Conservation (phyloP, 495 filamentous ascomycete genomes). For the Beverwykella pulmonaria region DNA sequence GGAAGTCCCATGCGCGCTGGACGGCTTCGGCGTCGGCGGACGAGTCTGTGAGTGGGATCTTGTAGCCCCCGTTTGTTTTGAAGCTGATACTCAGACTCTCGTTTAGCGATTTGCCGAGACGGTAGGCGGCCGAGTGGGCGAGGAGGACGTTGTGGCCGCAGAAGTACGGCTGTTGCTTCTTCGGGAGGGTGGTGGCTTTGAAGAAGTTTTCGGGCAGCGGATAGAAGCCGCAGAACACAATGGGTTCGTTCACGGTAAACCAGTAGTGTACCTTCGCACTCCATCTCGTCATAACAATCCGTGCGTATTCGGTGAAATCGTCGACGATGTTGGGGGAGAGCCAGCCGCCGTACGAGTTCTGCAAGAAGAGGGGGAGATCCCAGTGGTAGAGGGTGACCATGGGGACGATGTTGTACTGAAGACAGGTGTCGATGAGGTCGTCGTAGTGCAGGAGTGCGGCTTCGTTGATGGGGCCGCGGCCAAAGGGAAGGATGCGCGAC, state of each 20-base stretch:
- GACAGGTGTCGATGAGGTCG: slow-evolving; percentile 39
- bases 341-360: slow-evolving; percentile 45
- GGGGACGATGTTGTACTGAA: slow-evolving; percentile 38
- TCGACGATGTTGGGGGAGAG: slow-evolving; percentile 35
- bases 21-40: slow-evolving; percentile 31
- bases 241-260: slow-evolving; percentile 51
- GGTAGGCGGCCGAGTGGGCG: slow-evolving; percentile 46
- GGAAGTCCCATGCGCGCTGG: slow-evolving; percentile 42
- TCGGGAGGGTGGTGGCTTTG: slow-evolving; percentile 42
- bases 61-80: slow-evolving; percentile 49
- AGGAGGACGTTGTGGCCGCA: slow-evolving; percentile 48
- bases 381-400: slow-evolving; percentile 40
- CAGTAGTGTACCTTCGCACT: slow-evolving; percentile 38
- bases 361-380: slow-evolving; percentile 40
- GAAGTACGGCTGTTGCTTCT: slow-evolving; percentile 42
- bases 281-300: slow-evolving; percentile 33
- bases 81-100: slow-evolving; percentile 39
- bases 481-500: slow-evolving; percentile 45
- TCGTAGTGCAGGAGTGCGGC: slow-evolving; percentile 41
- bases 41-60: slow-evolving; percentile 42
- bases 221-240: slow-evolving; percentile 45
- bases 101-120: slow-evolving; percentile 44
- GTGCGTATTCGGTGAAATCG: slow-evolving; percentile 39
- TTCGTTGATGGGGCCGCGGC: slow-evolving; percentile 37
- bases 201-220: slow-evolving; percentile 46